A percentile compares a stretch with the other conserved stretches of the same genome.
Conservation (phyloP, 305 asterid species). For the Fraxinus dipetala region DNA sequence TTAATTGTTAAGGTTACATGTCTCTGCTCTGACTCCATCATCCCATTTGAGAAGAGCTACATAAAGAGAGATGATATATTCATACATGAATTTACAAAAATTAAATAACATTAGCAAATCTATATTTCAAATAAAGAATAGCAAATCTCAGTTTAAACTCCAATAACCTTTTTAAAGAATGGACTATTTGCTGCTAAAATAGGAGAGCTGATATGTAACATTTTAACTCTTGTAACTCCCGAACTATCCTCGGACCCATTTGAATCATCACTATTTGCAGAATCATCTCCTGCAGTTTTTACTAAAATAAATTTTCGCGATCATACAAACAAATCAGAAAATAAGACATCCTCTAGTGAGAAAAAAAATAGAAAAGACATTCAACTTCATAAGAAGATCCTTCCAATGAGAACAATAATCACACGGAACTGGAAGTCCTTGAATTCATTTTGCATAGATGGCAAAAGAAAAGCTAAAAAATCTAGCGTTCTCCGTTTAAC, state of each 20-base stretch:
- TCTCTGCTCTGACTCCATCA: conserved; percentile 97
- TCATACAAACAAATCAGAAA: background rate
- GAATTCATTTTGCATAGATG: background rate
- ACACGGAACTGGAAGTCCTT: background rate
- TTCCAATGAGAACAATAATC: background rate
- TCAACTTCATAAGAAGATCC: background rate
- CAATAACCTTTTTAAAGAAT: conserved; percentile 77
- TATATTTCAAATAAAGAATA: background rate
- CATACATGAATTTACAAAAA: conserved; percentile 12
- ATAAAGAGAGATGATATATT: conserved; percentile 19
- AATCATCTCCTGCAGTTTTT: conserved; percentile 63
- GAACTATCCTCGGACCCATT: conserved; percentile 63
- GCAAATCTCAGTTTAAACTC: conserved; percentile 12
- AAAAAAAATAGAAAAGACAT: background rate
- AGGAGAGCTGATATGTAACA: conserved; percentile 86
- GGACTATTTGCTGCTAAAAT: conserved; percentile 93
- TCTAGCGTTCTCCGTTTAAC: background rate
- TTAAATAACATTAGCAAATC: background rate
- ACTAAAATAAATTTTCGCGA: background rate
- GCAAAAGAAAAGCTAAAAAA: background rate
- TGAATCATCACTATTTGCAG: conserved; percentile 66
- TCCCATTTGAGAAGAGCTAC: conserved; percentile 93
- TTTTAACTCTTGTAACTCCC: conserved; percentile 52
- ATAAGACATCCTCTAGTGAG: background rate
- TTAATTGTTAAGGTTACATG: conserved; percentile 78